Base-by-base conservation (phyloP, 1,139 yeast genomes). In the Diutina pseudorugosa region DNA sequence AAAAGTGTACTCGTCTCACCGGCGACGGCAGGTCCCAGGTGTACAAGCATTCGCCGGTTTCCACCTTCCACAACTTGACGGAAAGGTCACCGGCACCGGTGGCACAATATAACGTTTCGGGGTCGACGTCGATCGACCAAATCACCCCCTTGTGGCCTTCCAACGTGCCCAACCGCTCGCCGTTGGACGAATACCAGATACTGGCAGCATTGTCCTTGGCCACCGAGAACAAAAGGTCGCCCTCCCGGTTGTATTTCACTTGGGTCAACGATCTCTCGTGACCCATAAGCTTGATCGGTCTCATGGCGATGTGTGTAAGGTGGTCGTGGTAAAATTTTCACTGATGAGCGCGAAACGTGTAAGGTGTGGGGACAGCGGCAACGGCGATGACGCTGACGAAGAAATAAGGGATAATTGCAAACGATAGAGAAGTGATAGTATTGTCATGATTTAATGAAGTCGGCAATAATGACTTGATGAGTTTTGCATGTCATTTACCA, bases 91-190 rank as follows among this genome's bases (percentile, higher is more conserved):
- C 96, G 58, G 95, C 83, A 44, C 96, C 98, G 4, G 98, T 91
- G 55, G 84, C 82, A 60, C 89, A 83, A 58, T 80, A 78, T 47
- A 76, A 74, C 23, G 94, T 71, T 64, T 76, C 75, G 51, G 77
- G 73, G 66, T 88, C 95, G 53, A 90, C 85, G 65, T 93, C 98
- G 58, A 93, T 85, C 44, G 96, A 84, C 95, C 95, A 90, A 63
- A 93, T 85, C 56, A 97, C 88, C 82, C 98, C 98, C 58, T 78
- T 78, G 68, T 93, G 98, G 51, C 79, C 79, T 56, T 80, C 82
- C 60, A 89, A 80, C 55, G 99, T 93, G 52, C 98, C 99, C 56
- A 94, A 72, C 70, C 98, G 82, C 72, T 94, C 98, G 61, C 99
- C 99, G 66, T 91, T 93, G 59, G 87, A 85, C 27, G 97, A 81